Conservation (phyloP, 2,329 filamentous ascomycete species). For the Pseudopithomyces chartarum region DNA sequence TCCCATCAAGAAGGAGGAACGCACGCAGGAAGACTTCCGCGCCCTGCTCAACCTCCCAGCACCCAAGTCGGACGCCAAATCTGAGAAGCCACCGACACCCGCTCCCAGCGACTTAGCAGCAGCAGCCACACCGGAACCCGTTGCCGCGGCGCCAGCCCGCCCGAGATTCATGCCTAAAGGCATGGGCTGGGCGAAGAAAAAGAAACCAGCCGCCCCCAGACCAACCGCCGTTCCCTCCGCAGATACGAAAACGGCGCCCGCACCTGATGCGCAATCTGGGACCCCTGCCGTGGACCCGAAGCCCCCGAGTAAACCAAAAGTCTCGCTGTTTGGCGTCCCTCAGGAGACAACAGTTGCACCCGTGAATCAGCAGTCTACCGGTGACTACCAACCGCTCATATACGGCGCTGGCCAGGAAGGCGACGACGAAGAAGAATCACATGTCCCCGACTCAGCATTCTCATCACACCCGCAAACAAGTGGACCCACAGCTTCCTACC, state of each 20-base stretch:
- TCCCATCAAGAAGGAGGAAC: constrained; percentile 30
- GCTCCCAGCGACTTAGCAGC: background rate
- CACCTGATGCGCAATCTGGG: constrained; percentile 10
- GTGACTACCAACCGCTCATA: constrained; percentile 47
- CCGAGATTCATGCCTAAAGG: constrained; percentile 87
- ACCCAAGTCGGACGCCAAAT: constrained; percentile 28
- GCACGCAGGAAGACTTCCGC: constrained; percentile 38
- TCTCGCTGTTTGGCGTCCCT: constrained; percentile 72
- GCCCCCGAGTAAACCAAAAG: constrained; percentile 58
- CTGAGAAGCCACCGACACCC: constrained; percentile 32
- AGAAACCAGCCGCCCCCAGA: constrained; percentile 21
- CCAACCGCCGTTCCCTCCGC: constrained; percentile 8
- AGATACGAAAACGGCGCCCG: constrained; percentile 5
- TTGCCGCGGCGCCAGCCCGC: constrained; percentile 74
- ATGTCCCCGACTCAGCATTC: constrained; percentile 20
- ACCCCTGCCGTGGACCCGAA: constrained; percentile 23
- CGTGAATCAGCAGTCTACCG: constrained; percentile 18
- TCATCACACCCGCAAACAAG: constrained; percentile 8
- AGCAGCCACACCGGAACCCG: constrained; percentile 47
- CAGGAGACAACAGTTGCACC: constrained; percentile 40
- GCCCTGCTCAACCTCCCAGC: constrained; percentile 42
- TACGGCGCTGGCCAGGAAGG: constrained; percentile 29
- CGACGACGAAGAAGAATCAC: constrained; percentile 24
- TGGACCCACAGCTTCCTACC: constrained; percentile 12
- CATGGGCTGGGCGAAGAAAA: constrained; percentile 74